A percentile compares a stretch with the other conserved stretches of the same genome.
phyloP scores from a whole-genome alignment of 2,329 filamentous ascomycete species.

The Harringtonia aguacate region DNA sequence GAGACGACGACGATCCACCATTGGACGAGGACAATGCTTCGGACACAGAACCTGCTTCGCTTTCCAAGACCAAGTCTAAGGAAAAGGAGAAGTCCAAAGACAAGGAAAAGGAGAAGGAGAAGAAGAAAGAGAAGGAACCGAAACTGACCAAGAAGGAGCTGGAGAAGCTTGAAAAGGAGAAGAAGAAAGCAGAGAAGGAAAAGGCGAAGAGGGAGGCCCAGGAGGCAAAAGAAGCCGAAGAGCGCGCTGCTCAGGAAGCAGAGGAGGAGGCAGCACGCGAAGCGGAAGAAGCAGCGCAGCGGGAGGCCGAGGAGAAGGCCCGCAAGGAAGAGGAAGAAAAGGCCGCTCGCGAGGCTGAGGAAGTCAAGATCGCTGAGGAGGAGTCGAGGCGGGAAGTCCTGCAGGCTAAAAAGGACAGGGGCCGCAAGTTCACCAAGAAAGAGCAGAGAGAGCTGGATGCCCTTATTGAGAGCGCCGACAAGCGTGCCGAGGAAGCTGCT shows the following conservation, averaged over 20 bases:
- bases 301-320: constrained; percentile 26
- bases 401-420: constrained; percentile 16
- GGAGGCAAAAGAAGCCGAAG: constrained; percentile 23
- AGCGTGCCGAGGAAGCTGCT: constrained; percentile 18
- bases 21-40: constrained; percentile 21
- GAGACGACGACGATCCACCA: constrained; percentile 34
- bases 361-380: constrained; percentile 26
- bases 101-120: constrained; percentile 15
- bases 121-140: constrained; percentile 27
- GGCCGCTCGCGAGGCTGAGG: constrained; percentile 20
- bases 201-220: constrained; percentile 29
- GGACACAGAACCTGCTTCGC: constrained; percentile 21
- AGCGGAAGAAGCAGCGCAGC: constrained; percentile 25
- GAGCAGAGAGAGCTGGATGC: constrained; percentile 23
- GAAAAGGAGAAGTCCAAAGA: constrained; percentile 27
- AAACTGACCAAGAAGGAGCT: constrained; percentile 40
- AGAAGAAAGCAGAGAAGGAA: constrained; percentile 27
- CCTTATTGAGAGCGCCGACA: constrained; percentile 20
- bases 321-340: constrained; percentile 14
- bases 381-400: constrained; percentile 22
- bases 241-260: constrained; percentile 22
- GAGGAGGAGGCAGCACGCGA: constrained; percentile 24
- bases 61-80: constrained; percentile 21
- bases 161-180: constrained; percentile 35
- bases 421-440: constrained; percentile 17